These are phyloP conservation scores for Mycena maculata DNA, from an alignment of 768 basidiomycete genomes.

Conservation along the genomic window DNA sequence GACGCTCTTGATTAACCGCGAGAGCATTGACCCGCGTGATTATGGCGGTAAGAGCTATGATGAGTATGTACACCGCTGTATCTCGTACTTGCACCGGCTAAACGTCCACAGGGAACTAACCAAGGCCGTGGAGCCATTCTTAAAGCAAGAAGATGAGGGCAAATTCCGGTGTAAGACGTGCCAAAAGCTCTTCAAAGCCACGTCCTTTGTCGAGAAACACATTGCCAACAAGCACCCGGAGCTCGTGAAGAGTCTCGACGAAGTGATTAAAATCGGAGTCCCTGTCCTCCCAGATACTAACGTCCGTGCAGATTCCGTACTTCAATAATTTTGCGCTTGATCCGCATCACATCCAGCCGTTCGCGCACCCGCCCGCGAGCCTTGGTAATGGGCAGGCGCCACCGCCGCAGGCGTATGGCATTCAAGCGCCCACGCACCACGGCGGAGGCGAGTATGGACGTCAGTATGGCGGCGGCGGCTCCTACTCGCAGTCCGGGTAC, in stretches of 20 bases:
- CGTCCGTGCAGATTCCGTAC: slow-evolving; percentile 72
- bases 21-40: slow-evolving; percentile 84
- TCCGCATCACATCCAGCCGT: slow-evolving; percentile 91
- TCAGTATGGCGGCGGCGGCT: slow-evolving; percentile 45
- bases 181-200: slow-evolving; percentile 97
- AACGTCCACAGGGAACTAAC: slow-evolving; percentile 74
- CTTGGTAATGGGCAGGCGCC: slow-evolving; percentile 77
- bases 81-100: slow-evolving; percentile 13
- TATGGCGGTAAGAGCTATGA: slow-evolving; percentile 92
- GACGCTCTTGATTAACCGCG: slow-evolving; percentile 80
- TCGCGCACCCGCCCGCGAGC: slow-evolving; percentile 78
- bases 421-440: slow-evolving; percentile 66
- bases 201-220: slow-evolving; percentile 97
- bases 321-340: slow-evolving; percentile 98
- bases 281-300: slow-evolving; percentile 21
- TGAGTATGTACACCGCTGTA: slow-evolving; percentile 64
- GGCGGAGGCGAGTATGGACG: slow-evolving; percentile 52
- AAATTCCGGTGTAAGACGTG: slow-evolving; percentile 98
- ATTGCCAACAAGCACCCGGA: slow-evolving; percentile 95
- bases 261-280: slow-evolving; percentile 62
- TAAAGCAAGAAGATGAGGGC: slow-evolving; percentile 97
- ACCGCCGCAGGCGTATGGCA: slow-evolving; percentile 88
- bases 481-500: slow-evolving; percentile 31
- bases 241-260: slow-evolving; percentile 83
- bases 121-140: slow-evolving; percentile 79